Evolutionary conservation across 495 filamentous ascomycete species (phyloP).

Genomic region (Xylaria grammica): DNA sequence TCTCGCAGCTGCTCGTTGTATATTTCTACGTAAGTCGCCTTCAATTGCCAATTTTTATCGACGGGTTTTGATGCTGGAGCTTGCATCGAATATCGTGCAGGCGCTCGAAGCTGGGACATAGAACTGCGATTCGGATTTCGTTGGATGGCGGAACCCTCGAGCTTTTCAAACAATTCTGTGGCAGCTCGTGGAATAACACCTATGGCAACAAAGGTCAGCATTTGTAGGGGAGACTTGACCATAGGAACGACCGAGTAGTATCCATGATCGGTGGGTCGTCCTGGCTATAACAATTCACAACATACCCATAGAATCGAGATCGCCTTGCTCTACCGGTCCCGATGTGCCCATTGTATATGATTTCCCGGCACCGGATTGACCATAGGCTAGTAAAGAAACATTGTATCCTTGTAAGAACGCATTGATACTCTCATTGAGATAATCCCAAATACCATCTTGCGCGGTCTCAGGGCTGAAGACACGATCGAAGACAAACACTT

Average conservation of each 20-base stretch:
- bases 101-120: slow-evolving; percentile 80
- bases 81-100: slow-evolving; percentile 77
- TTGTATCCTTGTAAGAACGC: slow-evolving; percentile 98
- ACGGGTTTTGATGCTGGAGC: slow-evolving; percentile 53
- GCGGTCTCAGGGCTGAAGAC: slow-evolving; percentile 85
- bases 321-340: slow-evolving; percentile 80
- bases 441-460: slow-evolving; percentile 95
- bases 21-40: slow-evolving; percentile 98
- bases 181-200: slow-evolving; percentile 95
- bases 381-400: slow-evolving; percentile 96
- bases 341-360: slow-evolving; percentile 99
- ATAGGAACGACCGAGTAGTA: background rate
- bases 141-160: slow-evolving; percentile 63
- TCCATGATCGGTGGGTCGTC: too few relatives aligned
- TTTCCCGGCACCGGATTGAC: slow-evolving; percentile 99
- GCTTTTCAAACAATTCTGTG: slow-evolving; percentile 82
- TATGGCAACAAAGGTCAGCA: slow-evolving; percentile 40
- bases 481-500: slow-evolving; percentile 93
- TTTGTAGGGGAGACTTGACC: background rate
- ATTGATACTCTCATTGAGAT: slow-evolving; percentile 85
- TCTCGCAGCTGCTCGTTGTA: slow-evolving; percentile 97
- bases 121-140: slow-evolving; percentile 63
- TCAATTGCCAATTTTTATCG: slow-evolving; percentile 91
- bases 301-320: slow-evolving; percentile 78
- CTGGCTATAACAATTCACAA: background rate